A percentile compares a stretch with the other conserved stretches of the same genome.
Evolutionary conservation across 169 alveolate genomes (phyloP).

Genomic region (Plasmodium billcollinsi): DNA sequence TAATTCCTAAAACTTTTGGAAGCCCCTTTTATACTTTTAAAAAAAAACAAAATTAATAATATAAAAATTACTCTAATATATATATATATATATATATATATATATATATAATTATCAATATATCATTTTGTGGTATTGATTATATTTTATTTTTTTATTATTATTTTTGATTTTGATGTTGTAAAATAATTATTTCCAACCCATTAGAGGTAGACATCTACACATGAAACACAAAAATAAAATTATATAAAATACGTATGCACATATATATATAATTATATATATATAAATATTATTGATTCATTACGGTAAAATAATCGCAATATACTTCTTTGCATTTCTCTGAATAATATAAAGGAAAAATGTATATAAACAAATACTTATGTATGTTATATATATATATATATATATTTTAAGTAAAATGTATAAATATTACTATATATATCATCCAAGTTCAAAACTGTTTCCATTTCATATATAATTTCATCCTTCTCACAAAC

Average conservation of each 20-base stretch:
- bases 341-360: conserved; percentile 31
- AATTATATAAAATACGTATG: conserved; percentile 6
- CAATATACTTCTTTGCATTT: conserved; percentile 57
- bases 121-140: background rate
- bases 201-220: conserved; percentile 77
- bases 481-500: conserved; percentile 71
- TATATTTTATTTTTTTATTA: too few species aligned
- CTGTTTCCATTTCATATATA: conserved; percentile 56
- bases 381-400: background rate
- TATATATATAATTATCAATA: too few species aligned
- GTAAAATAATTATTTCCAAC: conserved; percentile 32
- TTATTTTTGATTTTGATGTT: background rate
- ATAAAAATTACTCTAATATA: background rate
- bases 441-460: conserved; percentile 44
- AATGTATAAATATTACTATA: conserved; percentile 40
- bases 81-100: too few species aligned
- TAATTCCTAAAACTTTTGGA: conserved; percentile 65
- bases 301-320: conserved; percentile 73
- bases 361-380: conserved; percentile 2
- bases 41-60: background rate
- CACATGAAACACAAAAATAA: conserved; percentile 13
- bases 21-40: conserved; percentile 58
- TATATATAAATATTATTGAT: background rate
- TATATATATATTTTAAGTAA: background rate
- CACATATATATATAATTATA: background rate